Percentiles rank a stretch among this genome's conserved stretches.
Conservation (phyloP, 2,329 filamentous ascomycete species). For the Blumeria graminis region DNA sequence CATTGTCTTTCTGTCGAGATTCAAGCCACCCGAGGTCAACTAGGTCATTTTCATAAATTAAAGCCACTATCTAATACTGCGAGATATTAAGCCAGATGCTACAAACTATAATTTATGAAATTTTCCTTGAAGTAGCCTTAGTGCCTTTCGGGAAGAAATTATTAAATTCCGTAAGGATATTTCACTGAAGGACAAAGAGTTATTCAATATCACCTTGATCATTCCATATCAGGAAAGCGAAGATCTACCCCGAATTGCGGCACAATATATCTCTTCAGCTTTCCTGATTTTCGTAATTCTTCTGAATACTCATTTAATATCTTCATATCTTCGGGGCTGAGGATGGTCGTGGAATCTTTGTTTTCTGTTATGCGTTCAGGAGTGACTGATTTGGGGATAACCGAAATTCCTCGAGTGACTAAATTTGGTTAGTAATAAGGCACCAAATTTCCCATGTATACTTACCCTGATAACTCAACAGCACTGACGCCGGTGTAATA, state of each 20-base stretch:
- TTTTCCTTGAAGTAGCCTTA: too few species aligned
- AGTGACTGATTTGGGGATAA: conserved; percentile 50
- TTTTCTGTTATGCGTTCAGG: conserved; percentile 46
- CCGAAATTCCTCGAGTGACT: conserved; percentile 46
- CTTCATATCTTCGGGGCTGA: conserved; percentile 38
- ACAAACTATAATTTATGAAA: too few species aligned
- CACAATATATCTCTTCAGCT: conserved; percentile 38
- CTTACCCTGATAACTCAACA: conserved; percentile 51
- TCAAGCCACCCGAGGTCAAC: too few species aligned
- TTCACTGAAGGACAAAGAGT: too few species aligned
- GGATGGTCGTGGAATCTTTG: conserved; percentile 33
- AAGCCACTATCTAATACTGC: too few species aligned
- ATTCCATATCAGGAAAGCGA: conserved; percentile 36
- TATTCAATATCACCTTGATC: too few species aligned
- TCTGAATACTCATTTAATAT: conserved; percentile 29
- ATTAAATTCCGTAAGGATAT: too few species aligned
- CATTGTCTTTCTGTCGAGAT: too few species aligned
- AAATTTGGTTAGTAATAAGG: conserved; percentile 2
- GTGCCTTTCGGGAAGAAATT: too few species aligned
- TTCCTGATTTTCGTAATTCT: conserved; percentile 22
- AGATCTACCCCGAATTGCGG: conserved; percentile 45
- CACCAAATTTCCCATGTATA: conserved; percentile 4
- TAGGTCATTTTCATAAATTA: too few species aligned
- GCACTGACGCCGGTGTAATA: conserved; percentile 33
- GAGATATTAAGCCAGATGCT: too few species aligned